phyloP scores from a whole-genome alignment of 768 basidiomycete species.

The Kwoniella shandongensis region DNA sequence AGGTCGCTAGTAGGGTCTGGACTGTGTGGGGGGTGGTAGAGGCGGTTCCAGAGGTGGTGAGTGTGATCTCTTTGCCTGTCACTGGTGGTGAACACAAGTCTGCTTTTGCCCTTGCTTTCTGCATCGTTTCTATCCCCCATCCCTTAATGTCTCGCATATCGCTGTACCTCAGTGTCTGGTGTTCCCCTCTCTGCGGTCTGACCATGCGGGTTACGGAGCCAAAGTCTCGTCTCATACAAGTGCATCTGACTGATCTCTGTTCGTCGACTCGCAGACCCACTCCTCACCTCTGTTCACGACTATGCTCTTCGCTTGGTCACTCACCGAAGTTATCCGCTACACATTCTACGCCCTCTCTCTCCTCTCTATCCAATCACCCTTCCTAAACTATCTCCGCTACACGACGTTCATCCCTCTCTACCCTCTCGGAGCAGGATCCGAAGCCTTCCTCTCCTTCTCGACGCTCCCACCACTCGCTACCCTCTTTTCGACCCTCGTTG shows the following conservation, averaged over 20 bases:
- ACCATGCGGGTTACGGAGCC: too few species aligned
- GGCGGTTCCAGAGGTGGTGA: constrained; percentile 62
- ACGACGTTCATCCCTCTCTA: constrained; percentile 93
- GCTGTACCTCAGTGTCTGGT: too few species aligned
- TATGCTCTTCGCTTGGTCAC: constrained; percentile 90
- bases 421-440: constrained; percentile 85
- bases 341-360: constrained; percentile 75
- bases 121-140: too few species aligned
- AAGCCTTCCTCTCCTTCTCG: constrained; percentile 77
- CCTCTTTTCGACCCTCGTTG: constrained; percentile 18
- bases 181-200: too few species aligned
- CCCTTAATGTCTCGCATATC: too few species aligned
- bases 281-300: constrained; percentile 76
- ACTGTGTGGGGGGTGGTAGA: constrained; percentile 81
- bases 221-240: too few species aligned
- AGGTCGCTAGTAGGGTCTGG: constrained; percentile 77
- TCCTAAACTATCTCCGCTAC: constrained; percentile 64
- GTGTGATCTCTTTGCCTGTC: constrained; percentile 35
- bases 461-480: constrained; percentile 63
- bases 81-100: background rate
- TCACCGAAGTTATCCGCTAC: constrained; percentile 90
- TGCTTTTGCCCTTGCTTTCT: background rate
- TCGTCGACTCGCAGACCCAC: constrained; percentile 56
- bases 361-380: constrained; percentile 58
- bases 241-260: too few species aligned